Evolutionary conservation across 257 asterid species (phyloP).

Genomic region (Capsicum baccatum): DNA sequence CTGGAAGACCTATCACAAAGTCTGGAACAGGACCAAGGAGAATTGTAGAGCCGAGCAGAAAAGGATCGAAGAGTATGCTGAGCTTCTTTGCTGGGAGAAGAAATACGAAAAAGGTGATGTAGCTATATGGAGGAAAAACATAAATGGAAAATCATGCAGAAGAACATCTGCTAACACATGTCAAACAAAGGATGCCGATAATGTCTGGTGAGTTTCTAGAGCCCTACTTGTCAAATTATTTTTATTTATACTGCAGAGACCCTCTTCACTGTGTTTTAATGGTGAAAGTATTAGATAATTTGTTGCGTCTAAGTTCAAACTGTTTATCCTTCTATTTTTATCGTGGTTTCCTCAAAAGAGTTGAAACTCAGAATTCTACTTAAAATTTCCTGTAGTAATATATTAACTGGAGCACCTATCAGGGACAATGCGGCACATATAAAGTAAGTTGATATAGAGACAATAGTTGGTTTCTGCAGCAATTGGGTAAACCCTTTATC

Average conservation of each 20-base stretch:
- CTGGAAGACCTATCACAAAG: slow-evolving; percentile 79
- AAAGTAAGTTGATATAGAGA: background rate
- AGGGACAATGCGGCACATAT: background rate
- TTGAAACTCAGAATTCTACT: background rate
- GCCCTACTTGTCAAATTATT: background rate
- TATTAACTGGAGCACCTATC: background rate
- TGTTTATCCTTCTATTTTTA: background rate
- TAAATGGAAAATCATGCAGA: slow-evolving; percentile 62
- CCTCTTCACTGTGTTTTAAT: background rate
- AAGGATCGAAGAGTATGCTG: slow-evolving; percentile 80
- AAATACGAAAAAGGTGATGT: slow-evolving; percentile 90
- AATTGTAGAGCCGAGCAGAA: slow-evolving; percentile 82
- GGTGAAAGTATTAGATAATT: background rate
- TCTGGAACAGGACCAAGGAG: slow-evolving; percentile 86
- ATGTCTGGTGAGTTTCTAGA: slow-evolving; percentile 71
- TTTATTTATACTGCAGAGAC: background rate
- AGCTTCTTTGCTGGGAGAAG: slow-evolving; percentile 94
- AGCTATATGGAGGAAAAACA: slow-evolving; percentile 77
- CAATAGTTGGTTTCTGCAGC: background rate
- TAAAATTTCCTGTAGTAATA: background rate
- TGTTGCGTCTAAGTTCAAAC: background rate
- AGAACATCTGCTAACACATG: slow-evolving; percentile 61
- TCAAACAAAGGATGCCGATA: slow-evolving; percentile 58
- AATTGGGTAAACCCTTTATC: background rate
- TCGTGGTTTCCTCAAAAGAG: slow-evolving; percentile 6